Conservation (phyloP, 1,139 yeast species). For the Pichia sp. region DNA sequence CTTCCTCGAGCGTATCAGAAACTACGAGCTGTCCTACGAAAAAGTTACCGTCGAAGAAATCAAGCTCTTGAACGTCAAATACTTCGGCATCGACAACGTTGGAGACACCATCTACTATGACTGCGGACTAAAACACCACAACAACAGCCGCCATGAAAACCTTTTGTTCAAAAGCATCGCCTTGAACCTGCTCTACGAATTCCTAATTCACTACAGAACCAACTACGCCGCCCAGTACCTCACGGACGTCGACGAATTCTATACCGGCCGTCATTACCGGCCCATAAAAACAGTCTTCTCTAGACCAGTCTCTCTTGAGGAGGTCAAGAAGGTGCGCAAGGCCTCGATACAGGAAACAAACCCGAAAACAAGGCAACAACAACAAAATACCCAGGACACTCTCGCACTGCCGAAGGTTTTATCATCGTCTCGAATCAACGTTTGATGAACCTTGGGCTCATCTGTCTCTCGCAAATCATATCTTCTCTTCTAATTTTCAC, state of each 20-base stretch:
- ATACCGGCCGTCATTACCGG: conserved; percentile 26
- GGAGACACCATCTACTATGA: conserved; percentile 38
- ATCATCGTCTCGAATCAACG: conserved; percentile 16
- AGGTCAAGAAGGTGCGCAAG: conserved; percentile 8
- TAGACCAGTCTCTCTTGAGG: conserved; percentile 16
- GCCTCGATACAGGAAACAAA: conserved; percentile 10
- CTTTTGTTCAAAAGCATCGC: conserved; percentile 23
- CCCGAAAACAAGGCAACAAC: neutral
- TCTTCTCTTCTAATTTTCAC: neutral
- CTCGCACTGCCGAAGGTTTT: conserved; percentile 17
- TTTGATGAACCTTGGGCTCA: neutral
- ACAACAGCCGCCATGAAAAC: conserved; percentile 20
- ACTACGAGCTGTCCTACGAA: conserved; percentile 54
- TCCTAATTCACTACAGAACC: conserved; percentile 27
- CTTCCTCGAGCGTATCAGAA: conserved; percentile 53
- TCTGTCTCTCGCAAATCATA: too few species aligned
- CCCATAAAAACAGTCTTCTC: conserved; percentile 25
- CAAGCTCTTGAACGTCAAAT: conserved; percentile 36
- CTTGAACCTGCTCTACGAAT: conserved; percentile 27
- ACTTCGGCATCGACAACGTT: conserved; percentile 45
- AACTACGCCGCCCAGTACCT: conserved; percentile 26
- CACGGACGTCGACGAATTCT: conserved; percentile 26
- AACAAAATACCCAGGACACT: neutral
- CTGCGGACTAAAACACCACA: conserved; percentile 28
- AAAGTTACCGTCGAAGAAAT: conserved; percentile 51